Evolutionary conservation across 495 filamentous ascomycete genomes (phyloP), one percentile per base, ranked within the genome.

Genomic region (Acidomyces sp.): DNA sequence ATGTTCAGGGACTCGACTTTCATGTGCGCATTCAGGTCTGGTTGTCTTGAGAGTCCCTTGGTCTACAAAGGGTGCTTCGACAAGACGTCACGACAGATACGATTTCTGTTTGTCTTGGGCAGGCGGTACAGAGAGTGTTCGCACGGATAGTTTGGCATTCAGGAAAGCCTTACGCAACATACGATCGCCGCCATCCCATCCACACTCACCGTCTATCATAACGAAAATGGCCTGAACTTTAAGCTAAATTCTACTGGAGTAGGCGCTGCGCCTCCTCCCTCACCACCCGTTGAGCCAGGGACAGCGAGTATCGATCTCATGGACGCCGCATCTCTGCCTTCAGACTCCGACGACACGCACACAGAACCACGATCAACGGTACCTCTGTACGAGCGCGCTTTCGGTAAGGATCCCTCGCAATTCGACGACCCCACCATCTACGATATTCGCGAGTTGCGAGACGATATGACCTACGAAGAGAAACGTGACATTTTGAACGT

Each of bases 371-470:
- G 75, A 83, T 53, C 87, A 85, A 57, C 81, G 79, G 65, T 83
- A 18, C 73, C 83, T 20, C 77, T 85, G 41, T 65, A 74, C 49
- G 48, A 51, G 29, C 76, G 92, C 52, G 79, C 82, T 1, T 93
- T 99, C 52, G 88, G 87, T 27, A 78, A 90, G 9, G 85, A 95
- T 54, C 87, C 87, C 0, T 76, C 82, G n/a, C 81, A 75, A 15
- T 94, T 85, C 49, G 80, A 85, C 49, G 90, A 99, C 54, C 85
- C 87, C 0, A 95, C 87, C 26, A 69, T 95, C 34, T 99, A 99
- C 61, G 79, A 96, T 41, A 94, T 99, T 42, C 78, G 80, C 11
- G 69, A 79, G 1, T 64, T 85, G 6, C 70, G 67, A 4, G 66
- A 73, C 3, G 77, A 70, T 29, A 92, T 88, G 76, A 71, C 71